A percentile compares a stretch with the other conserved stretches of the same genome.
These are phyloP conservation scores for Umbilicus rupestris DNA, from an alignment of 164 flowering plant genomes.

Conservation along the genomic window DNA sequence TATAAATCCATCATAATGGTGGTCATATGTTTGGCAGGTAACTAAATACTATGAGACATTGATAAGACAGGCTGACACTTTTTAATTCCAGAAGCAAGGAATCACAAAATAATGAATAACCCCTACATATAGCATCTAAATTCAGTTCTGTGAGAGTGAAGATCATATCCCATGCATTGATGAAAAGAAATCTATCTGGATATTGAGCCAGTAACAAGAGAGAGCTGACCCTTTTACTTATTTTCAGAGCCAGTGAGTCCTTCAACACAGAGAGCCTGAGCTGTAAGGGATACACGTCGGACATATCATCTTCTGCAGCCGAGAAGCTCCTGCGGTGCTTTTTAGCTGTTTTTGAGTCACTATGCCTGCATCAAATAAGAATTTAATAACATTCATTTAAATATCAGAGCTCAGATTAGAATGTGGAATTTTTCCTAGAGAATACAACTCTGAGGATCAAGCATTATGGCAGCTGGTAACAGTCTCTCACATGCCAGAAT, in stretches of 20 bases:
- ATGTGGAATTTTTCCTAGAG: neutral
- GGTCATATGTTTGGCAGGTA: neutral
- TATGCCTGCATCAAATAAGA: conserved; percentile 51
- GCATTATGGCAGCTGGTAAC: too few relatives aligned
- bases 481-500: too few relatives aligned
- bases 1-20: neutral
- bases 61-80: too few relatives aligned
- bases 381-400: neutral
- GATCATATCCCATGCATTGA: conserved; percentile 1
- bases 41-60: neutral
- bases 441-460: neutral
- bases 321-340: conserved; percentile 37
- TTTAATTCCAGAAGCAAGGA: neutral
- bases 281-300: conserved; percentile 85
- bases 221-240: conserved; percentile 71
- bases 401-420: neutral
- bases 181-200: neutral
- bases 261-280: conserved; percentile 55
- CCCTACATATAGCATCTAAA: neutral
- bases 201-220: neutral
- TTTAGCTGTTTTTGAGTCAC: conserved; percentile 50
- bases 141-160: neutral
- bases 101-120: neutral
- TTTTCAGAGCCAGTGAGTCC: conserved; percentile 60
- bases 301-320: conserved; percentile 54